Evolutionary conservation across 1,284 basidiomycete genomes (phyloP).

Genomic region (Trichosporon ovoides): DNA sequence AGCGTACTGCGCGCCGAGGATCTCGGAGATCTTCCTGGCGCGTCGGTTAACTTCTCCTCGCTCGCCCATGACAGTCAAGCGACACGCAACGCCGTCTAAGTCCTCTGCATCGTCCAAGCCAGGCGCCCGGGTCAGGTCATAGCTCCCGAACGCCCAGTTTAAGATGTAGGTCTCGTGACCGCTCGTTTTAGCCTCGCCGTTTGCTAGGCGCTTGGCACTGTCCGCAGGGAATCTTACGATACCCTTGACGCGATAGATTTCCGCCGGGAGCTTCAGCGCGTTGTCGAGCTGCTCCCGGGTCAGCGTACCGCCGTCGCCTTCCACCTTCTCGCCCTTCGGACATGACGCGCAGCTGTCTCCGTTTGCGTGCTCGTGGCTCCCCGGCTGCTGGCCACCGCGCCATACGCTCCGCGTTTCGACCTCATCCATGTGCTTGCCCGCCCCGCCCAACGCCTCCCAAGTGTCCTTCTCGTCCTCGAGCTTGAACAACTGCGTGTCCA

Average conservation of each 20-base stretch:
- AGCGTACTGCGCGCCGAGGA: slow-evolving; percentile 50
- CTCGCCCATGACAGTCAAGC: slow-evolving; percentile 80
- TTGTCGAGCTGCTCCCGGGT: slow-evolving; percentile 29
- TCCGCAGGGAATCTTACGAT: slow-evolving; percentile 58
- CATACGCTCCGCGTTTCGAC: slow-evolving; percentile 69
- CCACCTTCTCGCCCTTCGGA: neutral
- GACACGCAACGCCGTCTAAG: slow-evolving; percentile 50
- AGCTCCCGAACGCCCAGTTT: slow-evolving; percentile 86
- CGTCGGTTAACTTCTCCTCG: slow-evolving; percentile 66
- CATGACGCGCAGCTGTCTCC: slow-evolving; percentile 14
- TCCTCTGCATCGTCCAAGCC: slow-evolving; percentile 43
- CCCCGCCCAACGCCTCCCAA: slow-evolving; percentile 29
- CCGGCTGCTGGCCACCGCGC: slow-evolving; percentile 47
- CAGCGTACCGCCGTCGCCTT: slow-evolving; percentile 31
- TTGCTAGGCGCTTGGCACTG: neutral
- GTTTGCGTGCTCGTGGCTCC: slow-evolving; percentile 33
- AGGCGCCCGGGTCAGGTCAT: slow-evolving; percentile 58
- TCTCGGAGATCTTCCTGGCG: slow-evolving; percentile 57
- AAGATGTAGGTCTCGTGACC: slow-evolving; percentile 58
- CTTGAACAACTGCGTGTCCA: slow-evolving; percentile 71
- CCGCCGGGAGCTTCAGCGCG: slow-evolving; percentile 56
- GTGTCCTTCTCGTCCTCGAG: slow-evolving; percentile 30
- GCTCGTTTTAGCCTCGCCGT: neutral
- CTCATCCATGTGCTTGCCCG: slow-evolving; percentile 62
- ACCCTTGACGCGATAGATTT: slow-evolving; percentile 59